Evolutionary conservation across 225 moss, liverwort and hornwort species (phyloP).

Genomic region (Polytrichum formosum): DNA sequence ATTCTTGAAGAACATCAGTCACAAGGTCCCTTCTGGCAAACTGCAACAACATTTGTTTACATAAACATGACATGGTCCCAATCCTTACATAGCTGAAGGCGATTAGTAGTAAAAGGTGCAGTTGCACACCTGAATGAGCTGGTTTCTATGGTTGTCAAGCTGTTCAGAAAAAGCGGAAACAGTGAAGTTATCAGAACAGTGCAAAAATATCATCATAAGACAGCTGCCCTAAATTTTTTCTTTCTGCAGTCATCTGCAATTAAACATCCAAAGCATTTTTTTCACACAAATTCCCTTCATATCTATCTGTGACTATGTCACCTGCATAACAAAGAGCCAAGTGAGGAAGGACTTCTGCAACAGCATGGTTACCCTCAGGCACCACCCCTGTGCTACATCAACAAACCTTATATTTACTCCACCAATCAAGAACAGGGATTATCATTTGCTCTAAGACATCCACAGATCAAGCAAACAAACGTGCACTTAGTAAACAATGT

Average conservation of each 20-base stretch:
- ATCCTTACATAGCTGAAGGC: too few species aligned
- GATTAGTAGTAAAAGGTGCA: neutral
- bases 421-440: neutral
- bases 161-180: constrained; percentile 59
- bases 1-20: too few species aligned
- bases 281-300: constrained; percentile 18
- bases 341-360: constrained; percentile 20
- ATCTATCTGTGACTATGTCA: constrained; percentile 15
- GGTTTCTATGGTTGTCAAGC: constrained; percentile 99
- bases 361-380: neutral
- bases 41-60: too few species aligned
- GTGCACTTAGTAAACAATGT: neutral
- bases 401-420: neutral
- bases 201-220: constrained; percentile 52
- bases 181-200: constrained; percentile 55
- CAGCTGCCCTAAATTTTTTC: constrained; percentile 57
- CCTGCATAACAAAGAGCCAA: constrained; percentile 38
- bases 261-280: constrained; percentile 41
- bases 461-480: neutral
- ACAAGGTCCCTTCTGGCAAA: too few species aligned
- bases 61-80: too few species aligned
- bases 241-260: constrained; percentile 61
- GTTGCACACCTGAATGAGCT: constrained; percentile 81
- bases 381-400: neutral
- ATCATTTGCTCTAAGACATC: neutral